Conservation (phyloP, 805 yeast species). For the Ogataea glucozyma region DNA sequence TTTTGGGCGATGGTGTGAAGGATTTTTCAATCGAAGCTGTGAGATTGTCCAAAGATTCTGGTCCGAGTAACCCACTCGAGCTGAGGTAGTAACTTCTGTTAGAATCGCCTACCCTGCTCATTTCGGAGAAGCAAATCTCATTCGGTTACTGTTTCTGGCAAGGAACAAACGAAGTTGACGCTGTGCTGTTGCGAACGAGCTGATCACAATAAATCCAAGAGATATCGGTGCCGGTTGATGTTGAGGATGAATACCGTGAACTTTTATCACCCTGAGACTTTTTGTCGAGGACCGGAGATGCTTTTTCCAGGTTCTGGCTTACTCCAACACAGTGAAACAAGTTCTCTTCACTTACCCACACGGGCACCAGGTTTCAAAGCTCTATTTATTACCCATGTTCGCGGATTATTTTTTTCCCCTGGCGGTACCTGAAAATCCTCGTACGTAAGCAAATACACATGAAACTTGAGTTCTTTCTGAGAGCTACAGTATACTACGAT, state of each 20-base stretch:
- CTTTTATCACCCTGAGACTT: no score
- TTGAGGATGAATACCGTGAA: no score
- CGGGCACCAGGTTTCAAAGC: constrained; percentile 4
- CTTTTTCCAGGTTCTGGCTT: no score
- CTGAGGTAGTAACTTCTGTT: constrained; percentile 14
- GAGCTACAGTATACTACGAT: no score
- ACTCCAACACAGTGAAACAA: background rate
- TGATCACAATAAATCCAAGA: no score
- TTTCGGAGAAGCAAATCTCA: background rate
- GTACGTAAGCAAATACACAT: background rate
- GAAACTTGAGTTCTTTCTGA: no score
- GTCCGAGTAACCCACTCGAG: constrained; percentile 21
- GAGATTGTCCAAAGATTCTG: constrained; percentile 20
- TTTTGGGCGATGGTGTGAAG: constrained; percentile 15
- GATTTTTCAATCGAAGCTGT: constrained; percentile 23
- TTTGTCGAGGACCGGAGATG: no score
- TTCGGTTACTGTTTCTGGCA: constrained; percentile 1
- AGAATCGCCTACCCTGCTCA: constrained; percentile 18
- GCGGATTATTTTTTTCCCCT: constrained; percentile 6
- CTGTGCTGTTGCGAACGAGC: no score
- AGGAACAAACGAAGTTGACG: background rate
- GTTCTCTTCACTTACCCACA: background rate
- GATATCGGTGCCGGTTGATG: no score
- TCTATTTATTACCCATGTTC: background rate
- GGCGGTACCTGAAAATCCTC: constrained; percentile 5